Evolutionary conservation across 169 alveolate species (phyloP).

Genomic region (Cryptosporidium viatorum): DNA sequence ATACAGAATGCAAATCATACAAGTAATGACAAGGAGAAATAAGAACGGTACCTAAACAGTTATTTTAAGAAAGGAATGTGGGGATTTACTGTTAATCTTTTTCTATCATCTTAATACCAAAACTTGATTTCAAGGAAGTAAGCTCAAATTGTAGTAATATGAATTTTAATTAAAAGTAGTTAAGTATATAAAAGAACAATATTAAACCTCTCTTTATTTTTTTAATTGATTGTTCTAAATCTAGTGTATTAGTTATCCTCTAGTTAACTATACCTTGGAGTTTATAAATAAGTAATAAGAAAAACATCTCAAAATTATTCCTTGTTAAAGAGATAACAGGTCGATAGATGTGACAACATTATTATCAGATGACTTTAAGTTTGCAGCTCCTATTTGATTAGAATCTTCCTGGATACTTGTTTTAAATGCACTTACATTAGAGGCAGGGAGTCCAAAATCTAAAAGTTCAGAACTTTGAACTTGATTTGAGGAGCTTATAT

Average conservation of each 20-base stretch:
- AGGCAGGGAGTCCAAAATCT: slow-evolving; percentile 24
- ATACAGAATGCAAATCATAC: neutral
- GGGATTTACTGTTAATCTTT: no score
- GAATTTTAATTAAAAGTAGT: no score
- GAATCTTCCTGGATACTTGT: neutral
- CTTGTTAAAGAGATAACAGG: neutral
- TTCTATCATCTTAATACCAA: no score
- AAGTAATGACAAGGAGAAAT: neutral
- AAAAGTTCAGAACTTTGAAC: slow-evolving; percentile 10
- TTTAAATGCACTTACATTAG: neutral
- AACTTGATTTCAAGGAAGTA: no score
- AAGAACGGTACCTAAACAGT: neutral
- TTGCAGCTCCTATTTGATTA: neutral
- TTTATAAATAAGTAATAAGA: neutral
- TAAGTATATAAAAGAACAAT: neutral
- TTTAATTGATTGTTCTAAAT: no score
- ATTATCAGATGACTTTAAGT: neutral
- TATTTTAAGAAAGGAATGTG: no score
- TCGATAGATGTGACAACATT: neutral
- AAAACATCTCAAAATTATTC: neutral
- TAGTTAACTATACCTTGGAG: neutral
- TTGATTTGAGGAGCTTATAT: neutral
- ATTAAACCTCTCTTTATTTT: no score
- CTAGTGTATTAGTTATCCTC: neutral
- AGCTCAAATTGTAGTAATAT: neutral